Conservation (phyloP, 2,329 filamentous ascomycete genomes). For the Dactylellina drechsleri region DNA sequence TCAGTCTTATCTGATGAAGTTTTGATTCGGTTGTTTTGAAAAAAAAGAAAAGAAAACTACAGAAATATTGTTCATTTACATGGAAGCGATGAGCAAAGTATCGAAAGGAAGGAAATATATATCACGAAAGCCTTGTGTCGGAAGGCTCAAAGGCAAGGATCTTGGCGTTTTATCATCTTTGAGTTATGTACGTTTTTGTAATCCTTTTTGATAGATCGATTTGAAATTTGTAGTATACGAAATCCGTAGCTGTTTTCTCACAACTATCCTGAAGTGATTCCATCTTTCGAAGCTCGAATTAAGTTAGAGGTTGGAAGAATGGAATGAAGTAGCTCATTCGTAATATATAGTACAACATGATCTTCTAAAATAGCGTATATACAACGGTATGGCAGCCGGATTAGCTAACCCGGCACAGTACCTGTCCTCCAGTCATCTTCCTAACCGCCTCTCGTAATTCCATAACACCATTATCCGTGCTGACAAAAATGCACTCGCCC, state of each 20-base stretch:
- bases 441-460: slow-evolving; percentile 85
- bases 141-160: slow-evolving; percentile 10
- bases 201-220: slow-evolving; percentile 28
- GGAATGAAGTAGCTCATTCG: not conserved
- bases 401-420: slow-evolving; percentile 73
- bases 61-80: not conserved
- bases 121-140: slow-evolving; percentile 12
- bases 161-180: slow-evolving; percentile 16
- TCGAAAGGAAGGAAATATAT: not conserved
- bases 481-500: slow-evolving; percentile 84
- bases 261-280: no score
- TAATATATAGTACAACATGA: slow-evolving; percentile 34
- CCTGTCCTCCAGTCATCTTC: slow-evolving; percentile 80
- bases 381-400: not conserved
- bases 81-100: not conserved
- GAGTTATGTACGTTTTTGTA: not conserved
- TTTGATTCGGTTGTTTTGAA: not conserved
- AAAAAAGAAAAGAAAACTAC: not conserved
- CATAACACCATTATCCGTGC: slow-evolving; percentile 79
- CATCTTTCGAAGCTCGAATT: no score
- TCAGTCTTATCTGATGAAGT: slow-evolving; percentile 26
- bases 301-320: no score
- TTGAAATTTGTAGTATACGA: slow-evolving; percentile 33
- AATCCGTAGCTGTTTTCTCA: slow-evolving; percentile 6
- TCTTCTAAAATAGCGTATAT: slow-evolving; percentile 16